Conservation (phyloP, 768 basidiomycete genomes). For the Tulasnella calospora region DNA sequence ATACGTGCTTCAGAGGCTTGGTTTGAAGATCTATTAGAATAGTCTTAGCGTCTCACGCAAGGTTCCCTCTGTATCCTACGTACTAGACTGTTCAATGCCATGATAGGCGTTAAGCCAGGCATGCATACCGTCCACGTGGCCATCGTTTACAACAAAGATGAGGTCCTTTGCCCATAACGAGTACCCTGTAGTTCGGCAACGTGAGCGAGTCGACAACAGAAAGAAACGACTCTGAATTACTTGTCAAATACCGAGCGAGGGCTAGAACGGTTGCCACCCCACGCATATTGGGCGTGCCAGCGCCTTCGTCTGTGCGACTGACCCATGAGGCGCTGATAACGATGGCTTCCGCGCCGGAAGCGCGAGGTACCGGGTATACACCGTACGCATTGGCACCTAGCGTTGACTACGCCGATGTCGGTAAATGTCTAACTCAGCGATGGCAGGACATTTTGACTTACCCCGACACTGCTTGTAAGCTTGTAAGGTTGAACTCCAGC, state of each 20-base stretch:
- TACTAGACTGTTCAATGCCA: conserved; percentile 60
- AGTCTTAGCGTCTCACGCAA: neutral
- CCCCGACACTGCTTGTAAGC: neutral
- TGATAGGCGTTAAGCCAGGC: conserved; percentile 89
- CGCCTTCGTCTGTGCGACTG: conserved; percentile 55
- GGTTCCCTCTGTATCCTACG: conserved; percentile 25
- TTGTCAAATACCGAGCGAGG: conserved; percentile 76
- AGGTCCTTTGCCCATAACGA: conserved; percentile 95
- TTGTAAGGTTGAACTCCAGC: conserved; percentile 64
- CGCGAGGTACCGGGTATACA: conserved; percentile 72
- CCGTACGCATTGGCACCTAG: conserved; percentile 80
- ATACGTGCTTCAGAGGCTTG: conserved; percentile 56
- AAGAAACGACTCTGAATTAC: conserved; percentile 42
- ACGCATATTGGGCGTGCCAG: conserved; percentile 63
- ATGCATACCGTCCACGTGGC: conserved; percentile 84
- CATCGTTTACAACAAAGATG: conserved; percentile 83
- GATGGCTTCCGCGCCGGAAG: conserved; percentile 91
- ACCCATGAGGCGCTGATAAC: conserved; percentile 89
- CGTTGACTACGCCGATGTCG: conserved; percentile 41
- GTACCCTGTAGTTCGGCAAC: conserved; percentile 48
- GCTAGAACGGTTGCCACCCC: conserved; percentile 82
- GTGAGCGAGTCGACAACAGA: neutral
- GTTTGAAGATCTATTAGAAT: conserved; percentile 54
- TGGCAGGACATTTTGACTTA: neutral
- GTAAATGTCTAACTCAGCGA: neutral